phyloP scores from a whole-genome alignment of 495 filamentous ascomycete species.

The Trichocladium antarcticum region DNA sequence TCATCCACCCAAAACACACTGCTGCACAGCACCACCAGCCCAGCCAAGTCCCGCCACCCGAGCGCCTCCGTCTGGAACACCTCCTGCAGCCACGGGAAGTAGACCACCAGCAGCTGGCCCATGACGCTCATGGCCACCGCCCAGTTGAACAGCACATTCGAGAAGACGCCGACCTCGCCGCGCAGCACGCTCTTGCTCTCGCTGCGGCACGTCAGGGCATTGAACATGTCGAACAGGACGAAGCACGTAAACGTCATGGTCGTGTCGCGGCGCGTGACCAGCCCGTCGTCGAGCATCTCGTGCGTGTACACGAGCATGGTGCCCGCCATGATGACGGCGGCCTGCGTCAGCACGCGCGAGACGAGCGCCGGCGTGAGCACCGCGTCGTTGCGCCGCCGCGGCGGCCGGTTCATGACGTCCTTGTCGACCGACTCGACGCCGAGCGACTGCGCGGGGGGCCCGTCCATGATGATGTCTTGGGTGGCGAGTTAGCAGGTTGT shows the following conservation, averaged over 20 bases:
- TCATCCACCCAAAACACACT: slow-evolving; percentile 94
- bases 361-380: slow-evolving; percentile 78
- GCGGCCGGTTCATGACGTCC: slow-evolving; percentile 83
- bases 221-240: slow-evolving; percentile 98
- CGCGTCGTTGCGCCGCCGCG: slow-evolving; percentile 69
- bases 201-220: slow-evolving; percentile 84
- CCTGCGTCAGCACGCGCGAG: slow-evolving; percentile 75
- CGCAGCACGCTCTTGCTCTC: slow-evolving; percentile 79
- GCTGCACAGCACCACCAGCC: slow-evolving; percentile 63
- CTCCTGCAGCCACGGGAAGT: slow-evolving; percentile 82
- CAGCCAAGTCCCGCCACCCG: slow-evolving; percentile 55
- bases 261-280: slow-evolving; percentile 84
- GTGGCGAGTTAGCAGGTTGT: too few species aligned
- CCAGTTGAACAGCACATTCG: slow-evolving; percentile 92
- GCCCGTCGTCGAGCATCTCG: slow-evolving; percentile 73
- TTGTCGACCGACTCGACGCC: slow-evolving; percentile 94
- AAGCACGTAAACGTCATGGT: slow-evolving; percentile 99
- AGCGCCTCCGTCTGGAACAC: slow-evolving; percentile 94
- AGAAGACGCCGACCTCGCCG: slow-evolving; percentile 71
- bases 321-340: slow-evolving; percentile 77
- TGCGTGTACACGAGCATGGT: slow-evolving; percentile 82
- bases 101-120: slow-evolving; percentile 83
- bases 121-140: slow-evolving; percentile 73
- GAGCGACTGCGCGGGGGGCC: slow-evolving; percentile 90
- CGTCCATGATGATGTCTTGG: slow-evolving; percentile 97